Percentiles rank a stretch among this genome's conserved stretches.
These are phyloP conservation scores for Moniliophthora roreri DNA, from an alignment of 1,284 basidiomycete species.

Conservation along the genomic window DNA sequence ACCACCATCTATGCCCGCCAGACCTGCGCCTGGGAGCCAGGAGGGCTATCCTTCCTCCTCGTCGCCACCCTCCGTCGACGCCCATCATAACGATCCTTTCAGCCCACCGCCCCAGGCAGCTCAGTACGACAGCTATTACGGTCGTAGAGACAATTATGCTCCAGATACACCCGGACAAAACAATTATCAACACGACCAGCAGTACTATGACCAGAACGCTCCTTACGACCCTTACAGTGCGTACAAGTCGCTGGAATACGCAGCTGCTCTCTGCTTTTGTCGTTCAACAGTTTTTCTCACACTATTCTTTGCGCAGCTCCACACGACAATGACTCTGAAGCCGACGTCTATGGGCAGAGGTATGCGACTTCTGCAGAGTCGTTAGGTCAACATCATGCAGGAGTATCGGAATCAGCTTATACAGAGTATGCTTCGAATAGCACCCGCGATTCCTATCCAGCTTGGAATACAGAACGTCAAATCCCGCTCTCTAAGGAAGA, in stretches of 20 bases:
- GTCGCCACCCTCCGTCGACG: slow-evolving; percentile 39
- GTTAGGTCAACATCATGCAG: slow-evolving; percentile 45
- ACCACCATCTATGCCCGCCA: slow-evolving; percentile 38
- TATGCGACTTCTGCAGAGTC: slow-evolving; percentile 74
- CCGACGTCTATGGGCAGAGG: slow-evolving; percentile 67
- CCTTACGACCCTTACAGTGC: slow-evolving; percentile 66
- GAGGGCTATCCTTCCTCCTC: slow-evolving; percentile 44
- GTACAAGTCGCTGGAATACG: slow-evolving; percentile 20
- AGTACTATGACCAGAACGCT: slow-evolving; percentile 63
- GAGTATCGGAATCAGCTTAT: slow-evolving; percentile 60
- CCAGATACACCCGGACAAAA: slow-evolving; percentile 57
- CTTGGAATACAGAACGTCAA: slow-evolving; percentile 89
- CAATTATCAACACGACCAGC: slow-evolving; percentile 51
- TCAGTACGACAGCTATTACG: slow-evolving; percentile 55
- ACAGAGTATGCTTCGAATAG: slow-evolving; percentile 60
- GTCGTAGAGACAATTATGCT: slow-evolving; percentile 63
- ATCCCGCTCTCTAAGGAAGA: slow-evolving; percentile 98
- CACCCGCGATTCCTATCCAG: slow-evolving; percentile 82
- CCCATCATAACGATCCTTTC: slow-evolving; percentile 55
- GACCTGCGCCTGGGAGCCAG: slow-evolving; percentile 42
- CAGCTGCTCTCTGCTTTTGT: slow-evolving; percentile 19
- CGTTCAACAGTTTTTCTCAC: slow-evolving; percentile 21
- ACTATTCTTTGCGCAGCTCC: slow-evolving; percentile 43
- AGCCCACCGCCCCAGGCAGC: slow-evolving; percentile 38
- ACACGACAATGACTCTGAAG: slow-evolving; percentile 77